Evolutionary conservation across 2,329 filamentous ascomycete genomes (phyloP).

Genomic region (Monilinia fructicola): DNA sequence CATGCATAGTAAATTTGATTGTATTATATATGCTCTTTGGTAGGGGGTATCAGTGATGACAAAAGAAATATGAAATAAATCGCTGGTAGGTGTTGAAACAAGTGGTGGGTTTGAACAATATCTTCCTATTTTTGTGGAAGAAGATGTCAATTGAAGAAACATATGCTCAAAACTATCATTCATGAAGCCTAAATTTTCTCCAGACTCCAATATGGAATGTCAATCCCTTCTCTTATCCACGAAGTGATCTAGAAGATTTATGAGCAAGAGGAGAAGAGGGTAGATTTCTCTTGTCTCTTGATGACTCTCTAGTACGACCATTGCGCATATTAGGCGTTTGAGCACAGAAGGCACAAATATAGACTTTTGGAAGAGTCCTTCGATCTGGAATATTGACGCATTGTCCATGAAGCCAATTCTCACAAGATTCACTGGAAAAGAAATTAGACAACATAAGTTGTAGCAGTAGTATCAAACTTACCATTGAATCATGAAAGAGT

Average conservation of each 20-base stretch:
- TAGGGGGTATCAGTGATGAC: conserved; percentile 14
- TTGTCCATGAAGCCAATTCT: conserved; percentile 63
- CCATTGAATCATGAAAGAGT: conserved; percentile 64
- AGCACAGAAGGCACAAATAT: conserved; percentile 63
- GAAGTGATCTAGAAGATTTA: conserved; percentile 47
- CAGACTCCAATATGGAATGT: not conserved
- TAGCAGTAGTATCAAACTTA: conserved; percentile 42
- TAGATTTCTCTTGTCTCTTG: conserved; percentile 27
- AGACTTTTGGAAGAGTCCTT: conserved; percentile 57
- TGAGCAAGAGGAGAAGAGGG: conserved; percentile 46
- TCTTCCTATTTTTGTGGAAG: not conserved
- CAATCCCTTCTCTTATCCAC: conserved; percentile 35
- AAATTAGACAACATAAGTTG: conserved; percentile 28
- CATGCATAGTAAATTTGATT: conserved; percentile 15
- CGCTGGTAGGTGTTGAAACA: conserved; percentile 4
- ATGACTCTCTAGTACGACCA: conserved; percentile 47
- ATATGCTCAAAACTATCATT: not conserved
- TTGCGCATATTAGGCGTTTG: conserved; percentile 57
- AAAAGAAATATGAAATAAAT: conserved; percentile 9
- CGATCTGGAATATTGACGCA: conserved; percentile 58
- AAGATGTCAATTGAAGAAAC: not conserved
- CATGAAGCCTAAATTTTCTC: not conserved
- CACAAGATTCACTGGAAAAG: conserved; percentile 53
- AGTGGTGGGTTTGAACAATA: not conserved
- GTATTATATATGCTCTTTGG: conserved; percentile 15